phyloP scores from a whole-genome alignment of 495 filamentous ascomycete genomes.

The Neurospora sp. region DNA sequence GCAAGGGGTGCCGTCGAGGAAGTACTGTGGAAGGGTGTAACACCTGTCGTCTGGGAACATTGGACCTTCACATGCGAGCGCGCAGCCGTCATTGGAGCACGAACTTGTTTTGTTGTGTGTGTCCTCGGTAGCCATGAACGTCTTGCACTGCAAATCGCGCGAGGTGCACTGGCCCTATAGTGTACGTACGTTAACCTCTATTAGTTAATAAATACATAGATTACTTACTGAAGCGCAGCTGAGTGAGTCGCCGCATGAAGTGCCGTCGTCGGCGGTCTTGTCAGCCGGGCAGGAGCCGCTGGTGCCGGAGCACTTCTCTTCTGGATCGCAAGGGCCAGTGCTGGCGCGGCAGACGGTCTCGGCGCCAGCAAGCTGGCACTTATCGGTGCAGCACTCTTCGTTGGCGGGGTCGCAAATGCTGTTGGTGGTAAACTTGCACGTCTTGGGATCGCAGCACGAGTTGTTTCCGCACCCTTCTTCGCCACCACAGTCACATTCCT shows the following conservation, averaged over 20 bases:
- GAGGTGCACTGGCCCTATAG: slow-evolving; percentile 77
- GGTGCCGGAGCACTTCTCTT: slow-evolving; percentile 71
- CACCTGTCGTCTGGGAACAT: slow-evolving; percentile 53
- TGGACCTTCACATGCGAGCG: slow-evolving; percentile 66
- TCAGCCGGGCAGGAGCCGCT: slow-evolving; percentile 67
- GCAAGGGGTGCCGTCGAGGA: slow-evolving; percentile 87
- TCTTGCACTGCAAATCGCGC: slow-evolving; percentile 80
- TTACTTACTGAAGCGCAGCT: slow-evolving; percentile 55
- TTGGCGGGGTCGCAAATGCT: slow-evolving; percentile 84
- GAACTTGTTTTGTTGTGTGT: slow-evolving; percentile 72
- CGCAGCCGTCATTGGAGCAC: slow-evolving; percentile 64
- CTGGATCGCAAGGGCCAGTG: slow-evolving; percentile 70
- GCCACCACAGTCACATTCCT: slow-evolving; percentile 95
- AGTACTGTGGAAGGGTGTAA: slow-evolving; percentile 77
- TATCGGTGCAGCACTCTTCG: slow-evolving; percentile 72
- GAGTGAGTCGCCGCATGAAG: slow-evolving; percentile 53
- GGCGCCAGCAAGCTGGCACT: slow-evolving; percentile 61
- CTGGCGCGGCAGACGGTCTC: slow-evolving; percentile 68
- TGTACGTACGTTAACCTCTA: too few species aligned
- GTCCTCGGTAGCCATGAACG: slow-evolving; percentile 69
- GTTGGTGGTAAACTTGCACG: slow-evolving; percentile 72
- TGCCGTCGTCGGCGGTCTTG: slow-evolving; percentile 57
- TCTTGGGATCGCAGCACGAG: slow-evolving; percentile 72
- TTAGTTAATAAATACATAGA: too few species aligned
- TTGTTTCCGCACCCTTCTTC: slow-evolving; percentile 58